Evolutionary conservation across 306 rosid genomes (phyloP).

Genomic region (Mimosa bimucronata): DNA sequence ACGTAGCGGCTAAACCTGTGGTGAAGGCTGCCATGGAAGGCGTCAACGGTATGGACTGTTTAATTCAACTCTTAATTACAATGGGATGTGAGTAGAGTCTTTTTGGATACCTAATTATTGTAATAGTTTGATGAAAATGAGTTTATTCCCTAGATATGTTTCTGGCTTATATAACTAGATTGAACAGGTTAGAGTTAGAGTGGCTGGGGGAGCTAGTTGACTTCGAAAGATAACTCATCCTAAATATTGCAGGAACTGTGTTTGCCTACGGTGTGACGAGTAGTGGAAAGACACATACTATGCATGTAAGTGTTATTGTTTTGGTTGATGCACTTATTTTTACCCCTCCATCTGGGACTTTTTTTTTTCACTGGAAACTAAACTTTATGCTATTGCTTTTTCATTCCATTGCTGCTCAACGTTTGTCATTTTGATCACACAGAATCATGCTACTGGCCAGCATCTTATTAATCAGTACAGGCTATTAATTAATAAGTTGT

Average conservation of each 20-base stretch:
- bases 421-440: conserved; percentile 13
- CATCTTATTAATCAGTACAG: conserved; percentile 2
- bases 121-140: conserved; percentile 24
- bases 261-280: conserved; percentile 99
- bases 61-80: conserved; percentile 24
- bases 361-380: conserved; percentile 8
- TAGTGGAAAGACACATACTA: conserved; percentile 99
- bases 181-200: conserved; percentile 29
- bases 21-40: conserved; percentile 99
- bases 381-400: conserved; percentile 10
- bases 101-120: conserved; percentile 8
- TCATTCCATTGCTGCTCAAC: conserved; percentile 20
- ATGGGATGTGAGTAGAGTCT: conserved; percentile 17
- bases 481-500: conserved; percentile 20
- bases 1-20: conserved; percentile 92
- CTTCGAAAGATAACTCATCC: conserved; percentile 40
- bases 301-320: conserved; percentile 79
- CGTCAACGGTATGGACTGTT: conserved; percentile 68
- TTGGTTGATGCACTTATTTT: conserved; percentile 1
- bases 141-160: conserved; percentile 24
- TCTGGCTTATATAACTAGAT: conserved; percentile 29
- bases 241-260: conserved; percentile 86
- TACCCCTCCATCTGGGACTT: conserved; percentile 9
- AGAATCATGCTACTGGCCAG: conserved; percentile 10
- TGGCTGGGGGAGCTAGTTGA: conserved; percentile 29